Conservation (phyloP, 2,329 filamentous ascomycete genomes). For the Xylariaceae sp. region DNA sequence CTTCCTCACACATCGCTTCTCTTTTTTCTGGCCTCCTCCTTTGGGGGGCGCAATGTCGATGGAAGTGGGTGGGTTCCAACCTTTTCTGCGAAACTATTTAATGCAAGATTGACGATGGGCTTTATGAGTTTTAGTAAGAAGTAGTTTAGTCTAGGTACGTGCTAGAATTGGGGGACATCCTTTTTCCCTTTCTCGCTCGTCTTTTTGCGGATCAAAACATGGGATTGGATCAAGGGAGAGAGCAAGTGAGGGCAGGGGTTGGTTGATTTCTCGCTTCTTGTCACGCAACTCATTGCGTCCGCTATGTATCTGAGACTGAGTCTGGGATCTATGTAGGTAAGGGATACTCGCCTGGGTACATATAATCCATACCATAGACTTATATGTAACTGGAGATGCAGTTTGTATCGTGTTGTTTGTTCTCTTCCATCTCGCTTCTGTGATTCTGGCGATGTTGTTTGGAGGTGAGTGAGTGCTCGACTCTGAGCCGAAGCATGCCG, state of each 20-base stretch:
- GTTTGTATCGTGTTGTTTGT: background rate
- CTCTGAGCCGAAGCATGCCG: no score
- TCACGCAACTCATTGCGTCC: slow-evolving; percentile 4
- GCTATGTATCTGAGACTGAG: background rate
- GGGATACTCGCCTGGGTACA: slow-evolving; percentile 1
- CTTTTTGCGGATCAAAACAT: no score
- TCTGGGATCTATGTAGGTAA: slow-evolving; percentile 1
- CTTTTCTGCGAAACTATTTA: background rate
- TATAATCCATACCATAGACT: slow-evolving; percentile 1
- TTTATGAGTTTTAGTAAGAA: background rate
- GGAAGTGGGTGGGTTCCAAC: background rate
- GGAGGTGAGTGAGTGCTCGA: background rate
- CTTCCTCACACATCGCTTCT: background rate
- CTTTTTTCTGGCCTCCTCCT: background rate
- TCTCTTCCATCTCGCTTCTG: background rate
- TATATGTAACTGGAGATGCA: slow-evolving; percentile 9
- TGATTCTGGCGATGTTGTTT: background rate
- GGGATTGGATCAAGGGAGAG: background rate
- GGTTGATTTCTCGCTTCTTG: background rate
- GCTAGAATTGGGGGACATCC: background rate
- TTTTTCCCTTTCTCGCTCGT: background rate
- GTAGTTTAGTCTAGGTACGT: background rate
- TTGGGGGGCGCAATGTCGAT: background rate
- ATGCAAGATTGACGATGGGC: background rate
- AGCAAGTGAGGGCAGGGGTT: background rate